A percentile compares a stretch with the other conserved stretches of the same genome.
Conservation (phyloP, 1,284 basidiomycete genomes). For the Pisolithus thermaeus region DNA sequence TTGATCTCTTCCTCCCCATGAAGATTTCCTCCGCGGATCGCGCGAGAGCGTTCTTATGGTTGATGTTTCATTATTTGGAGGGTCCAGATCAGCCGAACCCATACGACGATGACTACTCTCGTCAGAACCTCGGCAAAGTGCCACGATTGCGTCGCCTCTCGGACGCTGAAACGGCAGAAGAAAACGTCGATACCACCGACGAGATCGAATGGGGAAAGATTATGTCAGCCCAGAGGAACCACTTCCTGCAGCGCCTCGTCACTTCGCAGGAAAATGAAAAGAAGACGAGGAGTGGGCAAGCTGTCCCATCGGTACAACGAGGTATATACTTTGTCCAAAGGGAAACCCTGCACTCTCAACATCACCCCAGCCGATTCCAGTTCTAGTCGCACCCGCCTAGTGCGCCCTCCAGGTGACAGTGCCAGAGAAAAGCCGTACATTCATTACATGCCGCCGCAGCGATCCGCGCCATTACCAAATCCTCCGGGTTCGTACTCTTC, state of each 20-base stretch:
- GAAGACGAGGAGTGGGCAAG: constrained; percentile 33
- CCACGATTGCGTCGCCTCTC: constrained; percentile 49
- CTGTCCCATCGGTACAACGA: constrained; percentile 20
- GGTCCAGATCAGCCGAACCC: constrained; percentile 52
- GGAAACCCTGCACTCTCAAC: constrained; percentile 8
- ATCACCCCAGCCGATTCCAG: constrained; percentile 13
- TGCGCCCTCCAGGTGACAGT: constrained; percentile 22
- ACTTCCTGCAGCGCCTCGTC: constrained; percentile 59
- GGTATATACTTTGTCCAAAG: constrained; percentile 12
- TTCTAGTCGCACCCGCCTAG: constrained; percentile 23
- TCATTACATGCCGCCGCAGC: constrained; percentile 31
- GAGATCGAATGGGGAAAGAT: constrained; percentile 60
- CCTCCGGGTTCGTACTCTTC: constrained; percentile 15
- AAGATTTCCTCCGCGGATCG: constrained; percentile 66
- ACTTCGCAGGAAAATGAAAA: constrained; percentile 43
- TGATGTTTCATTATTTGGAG: constrained; percentile 75
- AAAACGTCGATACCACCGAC: constrained; percentile 65
- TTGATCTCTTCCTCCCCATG: constrained; percentile 76
- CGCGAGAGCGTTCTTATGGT: constrained; percentile 73
- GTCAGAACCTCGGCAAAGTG: constrained; percentile 44
- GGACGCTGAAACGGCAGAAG: constrained; percentile 41
- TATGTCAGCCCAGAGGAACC: constrained; percentile 60
- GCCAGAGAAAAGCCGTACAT: constrained; percentile 36
- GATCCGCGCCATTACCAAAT: constrained; percentile 13
- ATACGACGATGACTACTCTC: constrained; percentile 55